Evolutionary conservation across 2,329 filamentous ascomycete genomes (phyloP).

Genomic region (Nakataea oryzae): DNA sequence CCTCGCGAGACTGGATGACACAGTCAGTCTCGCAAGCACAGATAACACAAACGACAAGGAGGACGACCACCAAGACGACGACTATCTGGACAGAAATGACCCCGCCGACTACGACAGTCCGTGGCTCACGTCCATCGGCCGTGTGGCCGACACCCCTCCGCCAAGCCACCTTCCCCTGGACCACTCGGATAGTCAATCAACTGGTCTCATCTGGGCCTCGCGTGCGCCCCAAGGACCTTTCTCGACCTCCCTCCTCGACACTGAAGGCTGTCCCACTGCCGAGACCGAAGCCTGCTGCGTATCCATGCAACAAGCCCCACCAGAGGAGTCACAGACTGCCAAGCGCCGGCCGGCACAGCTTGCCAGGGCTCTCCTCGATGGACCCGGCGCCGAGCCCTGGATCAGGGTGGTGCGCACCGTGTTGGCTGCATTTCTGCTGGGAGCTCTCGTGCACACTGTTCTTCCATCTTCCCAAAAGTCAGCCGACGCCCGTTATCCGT

Average conservation of each 20-base stretch:
- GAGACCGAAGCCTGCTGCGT: neutral
- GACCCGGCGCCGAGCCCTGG: neutral
- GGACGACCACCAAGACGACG: slow-evolving; percentile 28
- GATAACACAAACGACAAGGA: slow-evolving; percentile 35
- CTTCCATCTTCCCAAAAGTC: neutral
- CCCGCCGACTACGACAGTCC: neutral
- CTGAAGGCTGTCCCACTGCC: neutral
- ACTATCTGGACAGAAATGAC: slow-evolving; percentile 17
- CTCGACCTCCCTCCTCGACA: neutral
- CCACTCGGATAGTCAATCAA: neutral
- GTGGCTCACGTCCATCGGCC: neutral
- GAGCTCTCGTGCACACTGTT: neutral
- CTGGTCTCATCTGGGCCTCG: neutral
- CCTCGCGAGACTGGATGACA: slow-evolving; percentile 15
- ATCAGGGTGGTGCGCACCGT: neutral
- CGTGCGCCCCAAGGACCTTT: neutral
- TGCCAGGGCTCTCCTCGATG: neutral
- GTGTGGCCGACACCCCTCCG: neutral
- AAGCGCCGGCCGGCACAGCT: neutral
- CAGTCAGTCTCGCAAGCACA: slow-evolving; percentile 17
- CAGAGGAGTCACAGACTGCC: neutral
- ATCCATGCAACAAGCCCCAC: neutral
- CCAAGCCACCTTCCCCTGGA: neutral
- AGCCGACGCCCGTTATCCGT: neutral
- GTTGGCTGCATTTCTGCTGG: neutral